Base-by-base conservation (phyloP, 2,329 filamentous ascomycete species). In the Diaporthe longicolla region DNA sequence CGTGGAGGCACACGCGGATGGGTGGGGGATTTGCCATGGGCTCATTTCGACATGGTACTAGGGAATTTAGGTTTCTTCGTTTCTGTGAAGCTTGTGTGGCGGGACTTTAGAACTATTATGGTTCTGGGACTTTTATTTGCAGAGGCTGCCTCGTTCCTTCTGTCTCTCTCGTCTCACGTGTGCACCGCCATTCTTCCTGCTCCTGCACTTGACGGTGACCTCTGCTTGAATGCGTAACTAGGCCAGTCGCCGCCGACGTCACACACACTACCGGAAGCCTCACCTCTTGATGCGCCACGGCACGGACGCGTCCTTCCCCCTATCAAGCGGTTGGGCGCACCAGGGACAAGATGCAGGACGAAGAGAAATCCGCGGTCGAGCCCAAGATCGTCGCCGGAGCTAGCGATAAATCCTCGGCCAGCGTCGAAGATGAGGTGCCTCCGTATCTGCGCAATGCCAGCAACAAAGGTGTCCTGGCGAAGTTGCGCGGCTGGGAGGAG, bases 401-500 rank as follows among this genome's bases (percentile, higher is more conserved):
- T n/a, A 68, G 69, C n/a, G 55, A 54, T n/a, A 29, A 37, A 21
- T 73, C 71, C 10, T 61, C 74, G 40, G 48, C 32, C 26, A 57
- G 58, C 29, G 63, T 45, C 54, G 68, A 73, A 21, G 71, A 73
- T 48, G 73, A 68, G 29, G 21, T 75, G 21, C 75, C 77, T 24
- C 45, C 72, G 10, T 75, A 76, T 59, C 24, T 76, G 58, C 59
- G 63, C 5, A 17, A 45, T 17, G 57, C 74, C n/a, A 50, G 58
- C 65, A 79, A 74, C 54, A 75, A 32, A 79, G 79, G 80, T 13
- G 75, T 84, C 61, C 78, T 86, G 48, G 82, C 77, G 32, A 80
- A 74, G 37, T 76, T 86, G n/a, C 85, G 84, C 63, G 77, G 79
- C 61, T 82, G 84, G 71, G 87, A 89, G 74, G 80, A 79, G 19